These are phyloP conservation scores for Tricladium varicosporioides DNA, from an alignment of 2,329 filamentous ascomycete species.

Conservation along the genomic window DNA sequence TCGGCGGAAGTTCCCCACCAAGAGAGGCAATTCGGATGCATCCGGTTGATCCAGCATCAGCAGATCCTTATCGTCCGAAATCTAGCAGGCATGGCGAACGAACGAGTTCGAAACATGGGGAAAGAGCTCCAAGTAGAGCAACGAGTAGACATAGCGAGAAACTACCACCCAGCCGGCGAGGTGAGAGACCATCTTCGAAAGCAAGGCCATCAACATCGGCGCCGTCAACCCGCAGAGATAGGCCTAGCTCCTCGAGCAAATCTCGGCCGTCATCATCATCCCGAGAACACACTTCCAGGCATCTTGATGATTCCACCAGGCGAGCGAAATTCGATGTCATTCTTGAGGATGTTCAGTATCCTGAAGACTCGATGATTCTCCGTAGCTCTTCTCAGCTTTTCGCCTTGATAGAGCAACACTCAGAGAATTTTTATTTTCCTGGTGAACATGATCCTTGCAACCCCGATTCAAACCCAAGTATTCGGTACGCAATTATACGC, in stretches of 20 bases:
- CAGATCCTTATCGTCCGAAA: not conserved
- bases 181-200: not conserved
- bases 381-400: not conserved
- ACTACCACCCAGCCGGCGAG: not conserved
- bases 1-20: too few species aligned
- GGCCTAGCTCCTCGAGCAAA: not conserved
- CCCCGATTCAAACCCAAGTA: not conserved
- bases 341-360: not conserved
- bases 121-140: not conserved
- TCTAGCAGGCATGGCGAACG: not conserved
- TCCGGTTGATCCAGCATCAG: not conserved
- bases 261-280: not conserved
- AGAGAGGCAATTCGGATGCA: not conserved
- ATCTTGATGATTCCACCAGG: not conserved
- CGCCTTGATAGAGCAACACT: not conserved
- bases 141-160: not conserved
- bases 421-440: not conserved
- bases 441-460: not conserved
- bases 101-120: not conserved
- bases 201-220: not conserved
- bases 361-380: not conserved
- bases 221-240: not conserved
- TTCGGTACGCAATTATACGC: not conserved
- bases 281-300: not conserved
- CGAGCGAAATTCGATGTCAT: not conserved